Conservation (phyloP, 2,329 filamentous ascomycete species). For the Aureobasidium lini region DNA sequence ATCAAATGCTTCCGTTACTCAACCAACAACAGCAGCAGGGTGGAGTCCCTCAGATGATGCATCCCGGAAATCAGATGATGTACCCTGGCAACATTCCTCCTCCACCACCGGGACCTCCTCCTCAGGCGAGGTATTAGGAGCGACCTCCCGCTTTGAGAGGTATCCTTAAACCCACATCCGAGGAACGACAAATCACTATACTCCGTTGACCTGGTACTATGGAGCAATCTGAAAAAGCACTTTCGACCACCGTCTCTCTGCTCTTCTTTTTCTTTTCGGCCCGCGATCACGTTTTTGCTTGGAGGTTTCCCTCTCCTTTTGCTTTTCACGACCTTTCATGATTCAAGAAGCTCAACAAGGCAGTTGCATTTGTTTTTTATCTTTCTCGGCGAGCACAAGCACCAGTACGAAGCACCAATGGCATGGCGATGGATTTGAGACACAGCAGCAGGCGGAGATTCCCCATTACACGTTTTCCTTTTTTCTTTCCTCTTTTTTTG, state of each 20-base stretch:
- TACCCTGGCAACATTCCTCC: constrained; percentile 1
- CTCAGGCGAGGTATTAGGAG: constrained; percentile 12
- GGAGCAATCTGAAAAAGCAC: not conserved
- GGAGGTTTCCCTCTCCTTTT: not conserved
- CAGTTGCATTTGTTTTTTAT: not conserved
- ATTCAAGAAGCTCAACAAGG: not conserved
- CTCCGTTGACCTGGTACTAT: not conserved
- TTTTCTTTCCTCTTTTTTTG: not conserved
- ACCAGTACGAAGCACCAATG: not conserved
- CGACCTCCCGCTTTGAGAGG: constrained; percentile 8
- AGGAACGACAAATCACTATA: not conserved
- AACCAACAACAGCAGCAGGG: not conserved
- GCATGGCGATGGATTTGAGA: not conserved
- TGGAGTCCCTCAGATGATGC: not conserved
- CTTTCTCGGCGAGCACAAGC: not conserved
- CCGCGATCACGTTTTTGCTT: not conserved
- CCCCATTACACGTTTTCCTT: not conserved
- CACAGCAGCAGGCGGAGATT: not conserved
- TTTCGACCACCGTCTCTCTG: not conserved
- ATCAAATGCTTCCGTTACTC: not conserved
- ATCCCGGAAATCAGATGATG: constrained; percentile 9
- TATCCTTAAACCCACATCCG: constrained; percentile 4
- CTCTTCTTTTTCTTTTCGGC: not conserved
- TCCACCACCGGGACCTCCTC: constrained; percentile 8
- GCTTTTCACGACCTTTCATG: not conserved